A percentile compares a stretch with the other conserved stretches of the same genome.
Evolutionary conservation across 495 filamentous ascomycete genomes (phyloP).

Genomic region (Neurospora sp.): DNA sequence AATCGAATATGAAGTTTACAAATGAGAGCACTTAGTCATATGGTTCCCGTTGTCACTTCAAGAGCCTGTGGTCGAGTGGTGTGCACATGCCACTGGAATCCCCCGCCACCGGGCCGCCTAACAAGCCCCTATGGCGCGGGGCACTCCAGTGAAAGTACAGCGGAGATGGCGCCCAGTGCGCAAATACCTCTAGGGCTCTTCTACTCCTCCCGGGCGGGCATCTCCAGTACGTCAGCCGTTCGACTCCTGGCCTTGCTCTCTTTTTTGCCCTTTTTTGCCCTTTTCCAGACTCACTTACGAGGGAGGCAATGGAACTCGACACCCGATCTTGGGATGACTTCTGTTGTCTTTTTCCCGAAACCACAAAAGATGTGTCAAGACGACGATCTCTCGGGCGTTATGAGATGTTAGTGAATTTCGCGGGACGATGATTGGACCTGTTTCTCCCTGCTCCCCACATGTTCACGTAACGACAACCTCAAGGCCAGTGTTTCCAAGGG

Average conservation of each 20-base stretch:
- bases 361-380: neutral
- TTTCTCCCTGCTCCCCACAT: neutral
- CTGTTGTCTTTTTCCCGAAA: neutral
- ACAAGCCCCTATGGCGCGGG: neutral
- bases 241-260: neutral
- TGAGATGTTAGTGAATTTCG: neutral
- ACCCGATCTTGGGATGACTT: neutral
- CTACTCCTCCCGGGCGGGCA: neutral
- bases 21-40: neutral
- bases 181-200: neutral
- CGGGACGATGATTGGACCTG: neutral
- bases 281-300: neutral
- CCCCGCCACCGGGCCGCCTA: neutral
- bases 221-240: neutral
- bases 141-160: neutral
- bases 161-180: neutral
- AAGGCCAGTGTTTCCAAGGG: neutral
- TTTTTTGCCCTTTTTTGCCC: neutral
- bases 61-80: neutral
- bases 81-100: neutral
- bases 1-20: neutral
- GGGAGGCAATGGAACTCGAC: neutral
- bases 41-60: neutral
- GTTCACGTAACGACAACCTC: neutral
- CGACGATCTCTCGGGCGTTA: neutral